A percentile compares a stretch with the other conserved stretches of the same genome.
phyloP scores from a whole-genome alignment of 495 filamentous ascomycete species.

The Aspergillus cavernicola region DNA sequence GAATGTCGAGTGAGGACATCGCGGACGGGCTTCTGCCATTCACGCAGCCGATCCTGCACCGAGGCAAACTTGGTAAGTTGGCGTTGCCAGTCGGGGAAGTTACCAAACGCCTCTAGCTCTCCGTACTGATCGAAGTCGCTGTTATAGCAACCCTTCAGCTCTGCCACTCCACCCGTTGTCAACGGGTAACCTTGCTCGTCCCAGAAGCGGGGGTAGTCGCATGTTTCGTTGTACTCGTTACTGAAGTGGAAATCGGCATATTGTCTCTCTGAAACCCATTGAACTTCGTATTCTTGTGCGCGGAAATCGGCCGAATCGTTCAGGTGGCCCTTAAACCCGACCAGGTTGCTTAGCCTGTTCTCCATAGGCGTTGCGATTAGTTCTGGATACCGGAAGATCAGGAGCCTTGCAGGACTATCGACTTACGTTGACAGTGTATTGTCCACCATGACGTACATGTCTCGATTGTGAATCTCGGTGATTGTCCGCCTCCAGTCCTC shows the following conservation, averaged over 20 bases:
- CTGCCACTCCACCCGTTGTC: constrained; percentile 20
- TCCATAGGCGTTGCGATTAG: no score
- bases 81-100: constrained; percentile 61
- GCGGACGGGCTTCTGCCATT: constrained; percentile 60
- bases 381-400: no score
- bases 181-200: constrained; percentile 53
- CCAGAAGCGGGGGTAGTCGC: constrained; percentile 64
- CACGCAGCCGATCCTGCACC: constrained; percentile 71
- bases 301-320: constrained; percentile 60
- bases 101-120: constrained; percentile 63
- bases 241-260: constrained; percentile 62
- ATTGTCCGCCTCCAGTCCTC: constrained; percentile 58
- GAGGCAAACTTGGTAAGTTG: constrained; percentile 69
- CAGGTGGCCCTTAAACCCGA: constrained; percentile 63
- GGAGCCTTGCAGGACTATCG: no score
- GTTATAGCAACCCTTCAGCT: constrained; percentile 56
- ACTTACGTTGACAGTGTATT: constrained; percentile 66
- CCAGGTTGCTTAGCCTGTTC: constrained; percentile 56
- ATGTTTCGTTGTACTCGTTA: constrained; percentile 54
- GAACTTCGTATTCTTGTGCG: constrained; percentile 49
- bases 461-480: constrained; percentile 57
- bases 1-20: constrained; percentile 60
- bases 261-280: constrained; percentile 53
- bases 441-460: constrained; percentile 69
- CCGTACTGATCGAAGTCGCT: constrained; percentile 70